Conservation (phyloP, 345 rosid genomes). For the Excoecaria agallocha region DNA sequence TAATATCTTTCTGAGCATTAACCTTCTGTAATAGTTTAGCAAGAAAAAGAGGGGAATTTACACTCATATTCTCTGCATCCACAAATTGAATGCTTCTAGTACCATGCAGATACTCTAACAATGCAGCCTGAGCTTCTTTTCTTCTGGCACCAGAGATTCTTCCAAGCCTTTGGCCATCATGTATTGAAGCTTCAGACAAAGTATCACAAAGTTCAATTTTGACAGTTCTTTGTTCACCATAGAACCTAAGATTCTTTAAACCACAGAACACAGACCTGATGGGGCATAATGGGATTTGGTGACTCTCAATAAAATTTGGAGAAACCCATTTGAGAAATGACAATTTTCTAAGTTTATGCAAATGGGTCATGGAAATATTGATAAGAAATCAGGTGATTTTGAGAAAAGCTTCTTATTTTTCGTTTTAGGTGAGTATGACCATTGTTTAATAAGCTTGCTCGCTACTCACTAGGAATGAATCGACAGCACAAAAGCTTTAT, state of each 20-base stretch:
- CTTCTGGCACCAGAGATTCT: background rate
- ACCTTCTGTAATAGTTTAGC: constrained; percentile 38
- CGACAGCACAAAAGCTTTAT: background rate
- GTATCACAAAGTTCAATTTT: background rate
- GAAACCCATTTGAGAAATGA: constrained; percentile 47
- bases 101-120: constrained; percentile 61
- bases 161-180: too few species aligned
- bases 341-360: constrained; percentile 33
- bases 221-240: constrained; percentile 25
- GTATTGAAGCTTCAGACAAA: too few species aligned
- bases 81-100: constrained; percentile 54
- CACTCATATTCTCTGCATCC: constrained; percentile 72
- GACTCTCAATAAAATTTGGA: constrained; percentile 26
- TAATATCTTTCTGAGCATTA: constrained; percentile 31
- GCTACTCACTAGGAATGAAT: background rate
- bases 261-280: constrained; percentile 17
- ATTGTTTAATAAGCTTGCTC: background rate
- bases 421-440: background rate
- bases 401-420: background rate
- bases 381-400: background rate
- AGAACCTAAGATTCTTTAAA: constrained; percentile 43
- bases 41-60: constrained; percentile 56
- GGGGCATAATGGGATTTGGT: constrained; percentile 22
- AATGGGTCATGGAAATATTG: constrained; percentile 34
- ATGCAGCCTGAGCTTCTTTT: constrained; percentile 59